Percentiles rank a stretch among this genome's conserved stretches.
These are phyloP conservation scores for Isabelozyma heimii DNA, from an alignment of 805 yeast species.

Conservation along the genomic window DNA sequence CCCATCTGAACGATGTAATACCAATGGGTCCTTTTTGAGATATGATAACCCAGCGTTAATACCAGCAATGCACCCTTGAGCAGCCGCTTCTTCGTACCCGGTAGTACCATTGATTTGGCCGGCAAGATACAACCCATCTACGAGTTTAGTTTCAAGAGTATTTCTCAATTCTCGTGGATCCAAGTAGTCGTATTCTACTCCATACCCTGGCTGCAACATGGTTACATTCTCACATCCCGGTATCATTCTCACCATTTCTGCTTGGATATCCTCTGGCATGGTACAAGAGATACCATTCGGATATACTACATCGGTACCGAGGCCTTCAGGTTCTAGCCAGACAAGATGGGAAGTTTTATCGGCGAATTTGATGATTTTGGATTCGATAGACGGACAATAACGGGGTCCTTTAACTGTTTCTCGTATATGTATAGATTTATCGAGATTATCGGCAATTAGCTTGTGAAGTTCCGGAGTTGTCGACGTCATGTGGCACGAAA, in stretches of 20 bases:
- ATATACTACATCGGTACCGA: constrained; percentile 80
- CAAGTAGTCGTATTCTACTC: constrained; percentile 97
- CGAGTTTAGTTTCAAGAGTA: constrained; percentile 77
- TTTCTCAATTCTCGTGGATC: constrained; percentile 84
- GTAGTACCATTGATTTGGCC: constrained; percentile 99
- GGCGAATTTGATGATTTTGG: constrained; percentile 77
- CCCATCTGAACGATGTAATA: constrained; percentile 74
- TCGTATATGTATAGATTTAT: constrained; percentile 82
- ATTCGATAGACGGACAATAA: constrained; percentile 95
- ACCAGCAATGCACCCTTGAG: constrained; percentile 95
- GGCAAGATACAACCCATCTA: constrained; percentile 79
- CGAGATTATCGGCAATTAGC: constrained; percentile 64
- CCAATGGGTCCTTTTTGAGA: constrained; percentile 42
- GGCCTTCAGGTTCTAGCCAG: constrained; percentile 97
- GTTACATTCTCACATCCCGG: constrained; percentile 84
- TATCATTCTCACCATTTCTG: constrained; percentile 66
- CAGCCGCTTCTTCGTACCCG: constrained; percentile 98
- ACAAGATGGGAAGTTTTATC: constrained; percentile 75
- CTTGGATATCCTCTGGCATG: constrained; percentile 93
- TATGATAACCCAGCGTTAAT: constrained; percentile 80
- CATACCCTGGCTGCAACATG: constrained; percentile 96
- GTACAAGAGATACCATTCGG: constrained; percentile 97
- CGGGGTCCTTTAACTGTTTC: constrained; percentile 96
- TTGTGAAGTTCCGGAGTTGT: constrained; percentile 78
- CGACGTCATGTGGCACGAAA: constrained; percentile 70